Evolutionary conservation across 2,329 filamentous ascomycete species (phyloP), one percentile per base, ranked within the genome.

Genomic region (Curvularia sp.): DNA sequence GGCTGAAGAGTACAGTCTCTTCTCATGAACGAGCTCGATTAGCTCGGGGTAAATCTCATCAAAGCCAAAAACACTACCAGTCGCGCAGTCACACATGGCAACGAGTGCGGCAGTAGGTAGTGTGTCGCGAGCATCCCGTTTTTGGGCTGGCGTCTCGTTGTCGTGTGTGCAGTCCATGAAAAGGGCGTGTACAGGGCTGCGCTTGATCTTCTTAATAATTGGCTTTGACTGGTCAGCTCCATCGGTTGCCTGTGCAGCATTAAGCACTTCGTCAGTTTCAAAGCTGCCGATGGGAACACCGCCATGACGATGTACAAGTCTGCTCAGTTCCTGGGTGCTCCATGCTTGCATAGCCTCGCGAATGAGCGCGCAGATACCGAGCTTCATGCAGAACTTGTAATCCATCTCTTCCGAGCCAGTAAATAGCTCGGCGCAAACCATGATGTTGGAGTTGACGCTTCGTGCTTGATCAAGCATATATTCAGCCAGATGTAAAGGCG

Each of bases 101-200:
- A 98, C 94, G 3, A 99, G 83, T 5, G 95, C 95, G 49, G 94
- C 93, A 71, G 96, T 98, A 7, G 96, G 91, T 9, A 99, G 83
- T 0, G 95, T 98, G 74, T 99, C 96, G 59, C 93, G 87, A 50
- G 93, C 93, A 75, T 97, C 93, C 39, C 96, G 86, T 78, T 97
- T 97, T 78, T 99, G 94, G 0, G 94, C 92, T 0, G 95, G 95
- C 2, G 92, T 90, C 79, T 99, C 94, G 69, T 99, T 99, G 79
- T 99, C 95, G 76, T 99, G 95, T 0, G 96, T 99, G 78, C 96
- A 99, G 75, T 99, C 96, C 93, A 98, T 98, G 78, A 99, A 97
- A 1, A 99, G 81, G 0, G 94, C 95, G 65, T 97, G 93, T 0
- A 98, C 90, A 3, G 93, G 92, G 3, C 88, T 91, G n/a, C 90